Conservation (phyloP, 495 filamentous ascomycete species). For the Aspergillus haitiensis region DNA sequence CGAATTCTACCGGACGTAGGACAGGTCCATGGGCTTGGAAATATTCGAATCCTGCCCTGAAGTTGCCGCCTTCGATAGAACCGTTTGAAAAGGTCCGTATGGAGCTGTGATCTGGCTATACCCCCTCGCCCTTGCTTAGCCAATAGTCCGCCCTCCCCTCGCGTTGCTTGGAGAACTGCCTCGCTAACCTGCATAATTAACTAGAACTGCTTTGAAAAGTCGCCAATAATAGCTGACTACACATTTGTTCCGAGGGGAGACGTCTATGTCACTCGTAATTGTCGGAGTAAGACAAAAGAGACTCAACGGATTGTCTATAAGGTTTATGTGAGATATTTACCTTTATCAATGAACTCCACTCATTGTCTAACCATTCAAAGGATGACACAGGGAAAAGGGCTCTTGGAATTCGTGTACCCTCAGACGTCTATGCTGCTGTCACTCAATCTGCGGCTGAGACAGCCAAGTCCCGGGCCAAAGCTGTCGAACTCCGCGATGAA, state of each 20-base stretch:
- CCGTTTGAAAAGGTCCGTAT: conserved; percentile 25
- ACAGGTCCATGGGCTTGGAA: conserved; percentile 11
- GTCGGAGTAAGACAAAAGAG: conserved; percentile 47
- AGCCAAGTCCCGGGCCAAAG: conserved; percentile 40
- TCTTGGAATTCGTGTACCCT: conserved; percentile 50
- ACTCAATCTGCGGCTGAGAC: conserved; percentile 34
- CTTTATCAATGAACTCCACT: background rate
- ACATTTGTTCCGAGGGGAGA: conserved; percentile 53
- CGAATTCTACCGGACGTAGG: conserved; percentile 5
- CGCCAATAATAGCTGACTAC: conserved; percentile 37
- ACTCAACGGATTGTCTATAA: conserved; percentile 40
- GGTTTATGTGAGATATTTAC: conserved; percentile 39
- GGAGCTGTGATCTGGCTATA: background rate
- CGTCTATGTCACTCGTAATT: conserved; percentile 52
- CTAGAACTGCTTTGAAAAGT: conserved; percentile 35
- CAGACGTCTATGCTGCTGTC: conserved; percentile 37
- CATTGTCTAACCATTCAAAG: conserved; percentile 24
- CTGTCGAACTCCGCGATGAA: conserved; percentile 39
- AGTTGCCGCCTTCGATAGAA: conserved; percentile 21
- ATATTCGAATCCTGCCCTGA: conserved; percentile 13
- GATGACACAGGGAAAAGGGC: conserved; percentile 34
- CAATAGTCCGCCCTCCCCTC: conserved; percentile 6
- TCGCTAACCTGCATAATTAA: conserved; percentile 12
- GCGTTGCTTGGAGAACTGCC: conserved; percentile 1
- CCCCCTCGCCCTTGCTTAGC: conserved; percentile 14